phyloP scores from a whole-genome alignment of 352 stramenopile genomes.

The Peronospora destructor region DNA sequence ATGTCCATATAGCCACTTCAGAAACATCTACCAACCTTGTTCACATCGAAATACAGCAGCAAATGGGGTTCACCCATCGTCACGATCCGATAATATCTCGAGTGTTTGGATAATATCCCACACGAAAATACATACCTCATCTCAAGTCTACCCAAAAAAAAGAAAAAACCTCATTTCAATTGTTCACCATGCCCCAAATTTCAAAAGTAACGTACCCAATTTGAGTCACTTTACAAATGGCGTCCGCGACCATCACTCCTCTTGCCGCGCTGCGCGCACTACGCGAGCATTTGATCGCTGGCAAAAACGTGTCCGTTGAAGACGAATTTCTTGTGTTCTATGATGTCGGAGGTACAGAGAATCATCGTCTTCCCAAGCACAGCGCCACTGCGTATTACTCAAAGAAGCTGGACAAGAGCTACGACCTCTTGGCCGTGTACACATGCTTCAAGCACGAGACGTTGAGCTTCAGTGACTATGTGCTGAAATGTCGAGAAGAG shows the following conservation, averaged over 20 bases:
- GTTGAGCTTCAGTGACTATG: constrained; percentile 78
- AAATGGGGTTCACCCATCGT: constrained; percentile 32
- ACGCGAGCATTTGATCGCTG: constrained; percentile 68
- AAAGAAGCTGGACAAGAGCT: constrained; percentile 77
- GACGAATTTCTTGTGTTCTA: constrained; percentile 55
- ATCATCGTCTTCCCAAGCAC: constrained; percentile 58
- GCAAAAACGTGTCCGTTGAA: constrained; percentile 48
- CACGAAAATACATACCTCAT: too few species aligned
- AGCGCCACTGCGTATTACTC: constrained; percentile 67
- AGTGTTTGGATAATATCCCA: too few species aligned
- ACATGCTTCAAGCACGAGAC: constrained; percentile 73
- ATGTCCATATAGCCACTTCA: neutral
- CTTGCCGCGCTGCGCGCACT: constrained; percentile 42
- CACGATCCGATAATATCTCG: neutral
- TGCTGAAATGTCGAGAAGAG: constrained; percentile 72
- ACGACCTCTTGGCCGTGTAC: constrained; percentile 74
- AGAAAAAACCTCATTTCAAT: too few species aligned
- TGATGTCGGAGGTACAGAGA: constrained; percentile 40
- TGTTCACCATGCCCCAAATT: neutral
- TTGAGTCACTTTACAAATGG: neutral
- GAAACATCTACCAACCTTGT: constrained; percentile 41
- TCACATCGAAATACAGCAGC: constrained; percentile 77
- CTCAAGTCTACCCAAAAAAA: neutral
- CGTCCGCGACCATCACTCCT: constrained; percentile 15
- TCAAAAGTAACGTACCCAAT: neutral